Percentiles rank a stretch among this genome's conserved stretches.
Evolutionary conservation across 2,329 filamentous ascomycete species (phyloP).

Genomic region (Elsinoe ampelina): DNA sequence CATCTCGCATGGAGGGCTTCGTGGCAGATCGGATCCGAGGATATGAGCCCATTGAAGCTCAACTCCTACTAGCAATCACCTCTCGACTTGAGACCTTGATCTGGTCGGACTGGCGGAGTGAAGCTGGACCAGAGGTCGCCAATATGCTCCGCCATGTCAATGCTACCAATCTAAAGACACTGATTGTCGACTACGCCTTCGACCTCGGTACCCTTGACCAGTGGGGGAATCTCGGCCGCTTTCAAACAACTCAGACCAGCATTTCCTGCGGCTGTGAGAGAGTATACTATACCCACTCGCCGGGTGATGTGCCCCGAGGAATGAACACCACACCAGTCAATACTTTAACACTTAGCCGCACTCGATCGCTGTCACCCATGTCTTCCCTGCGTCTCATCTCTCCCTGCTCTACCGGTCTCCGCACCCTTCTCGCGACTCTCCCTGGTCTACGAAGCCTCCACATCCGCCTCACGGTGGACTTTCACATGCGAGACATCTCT

Average conservation of each 20-base stretch:
- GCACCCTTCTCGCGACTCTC: background rate
- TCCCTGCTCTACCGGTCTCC: background rate
- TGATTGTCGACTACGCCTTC: background rate
- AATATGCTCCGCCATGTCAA: background rate
- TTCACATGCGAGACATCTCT: conserved; percentile 2
- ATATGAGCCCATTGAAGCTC: conserved; percentile 4
- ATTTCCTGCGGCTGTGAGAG: conserved; percentile 1
- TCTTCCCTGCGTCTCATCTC: background rate
- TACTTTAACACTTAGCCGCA: background rate
- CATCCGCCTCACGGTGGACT: background rate
- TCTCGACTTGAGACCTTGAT: background rate
- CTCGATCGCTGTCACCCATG: background rate
- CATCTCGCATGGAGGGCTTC: background rate
- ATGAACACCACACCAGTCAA: background rate
- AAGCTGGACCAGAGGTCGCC: conserved; percentile 3
- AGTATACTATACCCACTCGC: background rate
- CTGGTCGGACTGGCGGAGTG: conserved; percentile 2
- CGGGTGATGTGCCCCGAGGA: background rate
- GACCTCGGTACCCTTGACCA: background rate
- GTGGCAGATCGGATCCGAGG: conserved; percentile 1
- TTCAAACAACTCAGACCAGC: background rate
- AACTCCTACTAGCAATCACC: background rate
- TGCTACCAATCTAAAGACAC: background rate
- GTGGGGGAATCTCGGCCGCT: background rate
- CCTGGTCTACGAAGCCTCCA: background rate